Base-by-base conservation (phyloP, 495 filamentous ascomycete genomes). In the Penicillium tannophilum region DNA sequence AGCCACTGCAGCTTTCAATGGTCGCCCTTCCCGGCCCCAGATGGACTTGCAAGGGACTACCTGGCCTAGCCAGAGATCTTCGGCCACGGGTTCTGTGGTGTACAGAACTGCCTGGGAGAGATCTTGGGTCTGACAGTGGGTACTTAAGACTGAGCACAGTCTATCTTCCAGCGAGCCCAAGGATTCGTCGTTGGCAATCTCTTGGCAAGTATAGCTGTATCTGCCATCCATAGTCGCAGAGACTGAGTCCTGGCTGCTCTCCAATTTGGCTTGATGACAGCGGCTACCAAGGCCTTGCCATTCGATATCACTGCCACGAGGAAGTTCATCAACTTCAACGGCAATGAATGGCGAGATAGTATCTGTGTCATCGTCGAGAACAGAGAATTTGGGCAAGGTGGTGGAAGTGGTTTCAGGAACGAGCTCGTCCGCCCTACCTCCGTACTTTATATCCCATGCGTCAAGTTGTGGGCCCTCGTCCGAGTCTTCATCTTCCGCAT, bases 371-470 rank as follows among this genome's bases (percentile, higher is more conserved):
- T 67, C 65, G 28, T 56, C 44, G 2, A 68, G 47, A 7, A 71
- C 61, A 7, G 59, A 60, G 31, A 77, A 74, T n/a, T 71, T 62
- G 14, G 78, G 72, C 31, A 76, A 52, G 26, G 44, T 55, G 7
- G 64, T 56, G 45, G 48, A 60, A 50, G 50, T 36, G 6, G 56
- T 36, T 35, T 62, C 48, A 26, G 55, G 55, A 2, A 49, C 54
- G 42, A 65, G 46, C 24, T 72, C 69, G 33, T 66, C 61, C 17
- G 54, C 71, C 35, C 65, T 59, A 8, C 67, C 69, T 54, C 88
- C 84, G 58, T 86, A 82, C 60, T 76, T 85, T 54, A 77, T 77
- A 66, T 93, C 88, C 91, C 91, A 94, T 5, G 85, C 75, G 74
- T 95, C 91, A 54, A 87, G 73, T 0, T 78, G 82, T 4, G 74